Evolutionary conservation across 495 filamentous ascomycete genomes (phyloP).

Genomic region (Neurospora discreta): DNA sequence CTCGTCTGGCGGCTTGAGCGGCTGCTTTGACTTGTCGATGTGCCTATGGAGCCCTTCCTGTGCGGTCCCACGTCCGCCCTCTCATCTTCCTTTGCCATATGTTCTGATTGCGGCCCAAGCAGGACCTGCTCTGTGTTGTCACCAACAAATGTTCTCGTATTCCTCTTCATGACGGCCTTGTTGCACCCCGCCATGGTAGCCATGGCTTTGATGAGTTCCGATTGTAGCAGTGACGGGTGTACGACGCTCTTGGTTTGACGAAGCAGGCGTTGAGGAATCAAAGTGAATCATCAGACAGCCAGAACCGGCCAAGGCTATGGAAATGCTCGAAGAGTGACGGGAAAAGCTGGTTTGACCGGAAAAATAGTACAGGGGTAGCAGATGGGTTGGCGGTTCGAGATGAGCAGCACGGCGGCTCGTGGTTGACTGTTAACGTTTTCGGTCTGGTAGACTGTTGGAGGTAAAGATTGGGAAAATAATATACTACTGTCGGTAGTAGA

Average conservation of each 20-base stretch:
- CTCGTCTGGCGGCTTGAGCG: conserved; percentile 9
- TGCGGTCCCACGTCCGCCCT: neutral
- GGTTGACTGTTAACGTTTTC: neutral
- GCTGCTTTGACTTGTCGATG: conserved; percentile 6
- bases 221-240: neutral
- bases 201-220: neutral
- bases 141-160: conserved; percentile 11
- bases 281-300: neutral
- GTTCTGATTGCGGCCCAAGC: neutral
- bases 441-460: neutral
- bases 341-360: neutral
- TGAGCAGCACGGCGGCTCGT: neutral
- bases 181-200: conserved; percentile 8
- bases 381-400: neutral
- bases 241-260: neutral
- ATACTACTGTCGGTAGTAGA: neutral
- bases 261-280: neutral
- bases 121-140: conserved; percentile 10
- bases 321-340: neutral
- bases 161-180: conserved; percentile 19
- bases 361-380: neutral
- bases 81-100: conserved; percentile 2
- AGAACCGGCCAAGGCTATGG: neutral
- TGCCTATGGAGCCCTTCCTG: conserved; percentile 6
- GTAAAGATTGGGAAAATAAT: neutral